Evolutionary conservation across 2,329 filamentous ascomycete species (phyloP).

Genomic region (Diplodia intermedia): DNA sequence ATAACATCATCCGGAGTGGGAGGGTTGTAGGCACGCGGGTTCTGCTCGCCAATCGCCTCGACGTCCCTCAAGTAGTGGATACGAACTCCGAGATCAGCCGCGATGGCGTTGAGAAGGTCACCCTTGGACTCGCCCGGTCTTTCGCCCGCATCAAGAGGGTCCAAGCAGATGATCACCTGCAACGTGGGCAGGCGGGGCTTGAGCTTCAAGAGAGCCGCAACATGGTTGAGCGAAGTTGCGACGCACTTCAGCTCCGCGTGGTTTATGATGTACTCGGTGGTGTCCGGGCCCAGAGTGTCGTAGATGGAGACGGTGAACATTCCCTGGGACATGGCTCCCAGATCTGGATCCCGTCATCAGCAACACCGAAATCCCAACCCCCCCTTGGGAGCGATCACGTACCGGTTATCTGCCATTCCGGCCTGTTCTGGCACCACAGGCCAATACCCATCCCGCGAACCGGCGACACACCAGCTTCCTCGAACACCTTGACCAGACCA

Average conservation of each 20-base stretch:
- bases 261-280: constrained; percentile 95
- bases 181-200: constrained; percentile 77
- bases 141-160: constrained; percentile 82
- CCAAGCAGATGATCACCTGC: constrained; percentile 87
- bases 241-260: constrained; percentile 80
- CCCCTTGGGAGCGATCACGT: constrained; percentile 38
- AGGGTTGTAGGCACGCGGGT: constrained; percentile 72
- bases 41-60: constrained; percentile 77
- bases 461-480: constrained; percentile 68
- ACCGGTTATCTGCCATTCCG: constrained; percentile 87
- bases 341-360: constrained; percentile 61
- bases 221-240: constrained; percentile 78
- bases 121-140: constrained; percentile 78
- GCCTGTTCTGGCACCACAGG: constrained; percentile 85
- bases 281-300: constrained; percentile 89
- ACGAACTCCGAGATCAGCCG: constrained; percentile 73
- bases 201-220: constrained; percentile 81
- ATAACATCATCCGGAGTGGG: constrained; percentile 77
- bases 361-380: too few species aligned
- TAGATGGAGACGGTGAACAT: constrained; percentile 93
- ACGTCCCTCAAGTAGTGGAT: constrained; percentile 83
- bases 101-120: constrained; percentile 76
- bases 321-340: constrained; percentile 85
- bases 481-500: constrained; percentile 82
- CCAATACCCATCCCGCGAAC: constrained; percentile 75